These are phyloP conservation scores for Phytophthora nicotianae DNA, from an alignment of 352 stramenopile species.

Conservation along the genomic window DNA sequence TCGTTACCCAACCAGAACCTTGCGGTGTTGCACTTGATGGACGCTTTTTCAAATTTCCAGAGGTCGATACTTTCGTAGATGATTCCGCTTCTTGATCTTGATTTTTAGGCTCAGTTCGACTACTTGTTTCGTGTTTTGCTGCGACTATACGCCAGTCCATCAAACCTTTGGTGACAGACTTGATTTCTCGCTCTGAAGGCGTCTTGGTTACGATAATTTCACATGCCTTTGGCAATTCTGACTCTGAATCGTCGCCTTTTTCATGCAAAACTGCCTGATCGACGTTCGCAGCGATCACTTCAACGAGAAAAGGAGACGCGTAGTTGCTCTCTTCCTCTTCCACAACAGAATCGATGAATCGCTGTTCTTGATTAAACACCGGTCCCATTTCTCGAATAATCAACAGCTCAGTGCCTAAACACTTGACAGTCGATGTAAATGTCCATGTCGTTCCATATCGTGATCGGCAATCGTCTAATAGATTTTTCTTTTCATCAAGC, in stretches of 20 bases:
- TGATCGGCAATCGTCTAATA: slow-evolving; percentile 34
- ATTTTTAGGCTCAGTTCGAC: neutral
- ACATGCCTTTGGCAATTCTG: neutral
- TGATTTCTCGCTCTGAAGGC: neutral
- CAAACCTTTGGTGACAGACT: neutral
- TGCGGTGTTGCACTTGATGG: slow-evolving; percentile 36
- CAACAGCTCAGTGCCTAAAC: slow-evolving; percentile 18
- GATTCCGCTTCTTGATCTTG: neutral
- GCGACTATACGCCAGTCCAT: slow-evolving; percentile 1
- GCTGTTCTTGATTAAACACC: slow-evolving; percentile 18
- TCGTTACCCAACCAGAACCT: slow-evolving; percentile 42
- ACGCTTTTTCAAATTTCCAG: slow-evolving; percentile 12
- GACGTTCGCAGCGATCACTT: slow-evolving; percentile 33
- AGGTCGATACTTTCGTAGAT: neutral
- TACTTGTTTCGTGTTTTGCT: neutral
- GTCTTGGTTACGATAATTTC: slow-evolving; percentile 2
- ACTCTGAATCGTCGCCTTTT: slow-evolving; percentile 13
- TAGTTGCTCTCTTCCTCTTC: slow-evolving; percentile 26
- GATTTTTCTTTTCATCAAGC: slow-evolving; percentile 41
- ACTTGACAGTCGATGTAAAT: slow-evolving; percentile 17
- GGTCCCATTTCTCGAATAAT: slow-evolving; percentile 16
- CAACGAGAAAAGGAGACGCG: slow-evolving; percentile 24
- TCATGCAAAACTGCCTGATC: slow-evolving; percentile 11
- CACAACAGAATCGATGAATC: neutral
- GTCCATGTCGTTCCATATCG: slow-evolving; percentile 28